phyloP scores from a whole-genome alignment of 805 yeast species.

The Zygotorulaspora chibaensis region DNA sequence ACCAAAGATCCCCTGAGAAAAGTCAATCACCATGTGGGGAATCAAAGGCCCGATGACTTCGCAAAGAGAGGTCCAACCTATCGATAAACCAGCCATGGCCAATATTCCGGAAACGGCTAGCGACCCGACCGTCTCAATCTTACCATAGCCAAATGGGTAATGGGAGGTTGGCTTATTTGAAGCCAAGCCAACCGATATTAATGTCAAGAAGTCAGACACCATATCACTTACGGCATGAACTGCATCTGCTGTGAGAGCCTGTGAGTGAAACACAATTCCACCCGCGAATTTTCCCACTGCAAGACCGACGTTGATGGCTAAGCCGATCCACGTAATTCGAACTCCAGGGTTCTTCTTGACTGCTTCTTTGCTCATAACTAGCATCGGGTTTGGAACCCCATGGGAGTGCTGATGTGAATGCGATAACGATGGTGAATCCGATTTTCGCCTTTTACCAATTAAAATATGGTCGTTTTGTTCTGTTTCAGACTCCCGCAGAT shows the following conservation, averaged over 20 bases:
- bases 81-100: constrained; percentile 81
- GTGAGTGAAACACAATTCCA: constrained; percentile 90
- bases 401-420: constrained; percentile 37
- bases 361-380: constrained; percentile 41
- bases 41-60: constrained; percentile 63
- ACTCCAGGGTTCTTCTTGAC: constrained; percentile 74
- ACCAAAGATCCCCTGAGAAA: constrained; percentile 37
- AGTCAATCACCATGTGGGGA: constrained; percentile 58
- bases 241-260: constrained; percentile 90
- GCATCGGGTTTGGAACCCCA: constrained; percentile 31
- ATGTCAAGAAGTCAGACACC: constrained; percentile 82
- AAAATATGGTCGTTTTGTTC: constrained; percentile 39
- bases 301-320: constrained; percentile 77
- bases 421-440: constrained; percentile 15
- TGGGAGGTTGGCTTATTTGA: constrained; percentile 49
- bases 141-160: constrained; percentile 89
- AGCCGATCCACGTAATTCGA: constrained; percentile 88
- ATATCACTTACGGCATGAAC: constrained; percentile 89
- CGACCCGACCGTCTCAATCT: constrained; percentile 89
- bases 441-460: constrained; percentile 27
- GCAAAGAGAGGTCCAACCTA: constrained; percentile 79
- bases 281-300: constrained; percentile 85
- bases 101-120: constrained; percentile 80
- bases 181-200: constrained; percentile 81
- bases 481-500: constrained; percentile 41